A percentile compares a stretch with the other conserved stretches of the same genome.
Evolutionary conservation across 768 basidiomycete genomes (phyloP).

Genomic region (Termitomyces sp.): DNA sequence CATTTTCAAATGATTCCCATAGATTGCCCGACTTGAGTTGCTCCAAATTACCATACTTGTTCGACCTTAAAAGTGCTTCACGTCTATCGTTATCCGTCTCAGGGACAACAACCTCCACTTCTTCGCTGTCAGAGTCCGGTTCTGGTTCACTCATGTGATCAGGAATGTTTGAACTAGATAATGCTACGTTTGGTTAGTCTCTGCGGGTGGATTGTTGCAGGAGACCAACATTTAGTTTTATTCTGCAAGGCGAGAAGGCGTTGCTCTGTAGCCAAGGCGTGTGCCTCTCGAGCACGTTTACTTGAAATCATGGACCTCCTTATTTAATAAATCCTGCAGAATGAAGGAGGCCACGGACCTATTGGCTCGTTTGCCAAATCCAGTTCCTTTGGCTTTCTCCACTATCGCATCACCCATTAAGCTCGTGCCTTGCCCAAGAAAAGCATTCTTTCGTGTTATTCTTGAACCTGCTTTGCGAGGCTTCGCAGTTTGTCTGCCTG

Average conservation of each 20-base stretch:
- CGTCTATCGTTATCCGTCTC: conserved; percentile 47
- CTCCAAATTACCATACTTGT: conserved; percentile 36
- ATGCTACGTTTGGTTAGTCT: not conserved
- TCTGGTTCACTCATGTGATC: conserved; percentile 19
- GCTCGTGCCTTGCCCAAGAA: conserved; percentile 49
- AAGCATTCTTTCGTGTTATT: conserved; percentile 56
- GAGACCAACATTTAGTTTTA: conserved; percentile 16
- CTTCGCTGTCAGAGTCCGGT: conserved; percentile 18
- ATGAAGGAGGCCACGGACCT: conserved; percentile 36
- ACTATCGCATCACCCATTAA: conserved; percentile 39
- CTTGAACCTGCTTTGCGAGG: conserved; percentile 69
- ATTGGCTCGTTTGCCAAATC: conserved; percentile 66
- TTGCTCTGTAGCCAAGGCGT: conserved; percentile 68
- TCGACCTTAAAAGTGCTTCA: conserved; percentile 41
- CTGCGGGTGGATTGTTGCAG: not conserved
- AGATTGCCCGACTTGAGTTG: conserved; percentile 31
- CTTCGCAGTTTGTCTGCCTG: conserved; percentile 58
- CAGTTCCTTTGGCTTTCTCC: conserved; percentile 37
- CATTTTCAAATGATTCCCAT: conserved; percentile 41
- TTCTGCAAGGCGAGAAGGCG: conserved; percentile 45
- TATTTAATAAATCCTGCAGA: not conserved
- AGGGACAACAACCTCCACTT: conserved; percentile 26
- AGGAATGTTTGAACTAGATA: conserved; percentile 1
- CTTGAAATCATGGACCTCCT: conserved; percentile 28
- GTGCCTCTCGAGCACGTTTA: conserved; percentile 74